These are phyloP conservation scores for Coemansia sp. DNA, from an alignment of 192 early-diverging fungal genomes.

Conservation along the genomic window DNA sequence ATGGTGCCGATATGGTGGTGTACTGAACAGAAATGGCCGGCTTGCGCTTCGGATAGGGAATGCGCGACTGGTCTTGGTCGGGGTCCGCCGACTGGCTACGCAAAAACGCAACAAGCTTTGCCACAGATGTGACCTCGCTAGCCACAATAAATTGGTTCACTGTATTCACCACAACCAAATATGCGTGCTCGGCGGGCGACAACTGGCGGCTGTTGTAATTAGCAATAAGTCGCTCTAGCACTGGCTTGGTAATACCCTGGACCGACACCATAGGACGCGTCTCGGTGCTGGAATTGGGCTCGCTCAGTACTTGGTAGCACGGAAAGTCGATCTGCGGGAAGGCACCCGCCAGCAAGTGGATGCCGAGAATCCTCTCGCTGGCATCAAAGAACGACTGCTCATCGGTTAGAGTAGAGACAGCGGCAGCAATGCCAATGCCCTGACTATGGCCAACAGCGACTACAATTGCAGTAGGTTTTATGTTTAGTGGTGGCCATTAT, in stretches of 20 bases:
- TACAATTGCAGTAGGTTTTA: slow-evolving; percentile 10
- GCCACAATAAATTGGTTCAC: slow-evolving; percentile 23
- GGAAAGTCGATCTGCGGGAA: slow-evolving; percentile 65
- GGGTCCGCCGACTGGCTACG: slow-evolving; percentile 9
- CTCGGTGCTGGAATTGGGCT: too few species aligned
- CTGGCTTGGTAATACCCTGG: slow-evolving; percentile 12
- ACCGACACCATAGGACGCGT: slow-evolving; percentile 19
- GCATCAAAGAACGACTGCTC: slow-evolving; percentile 76
- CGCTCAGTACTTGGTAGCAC: not conserved
- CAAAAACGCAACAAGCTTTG: slow-evolving; percentile 12
- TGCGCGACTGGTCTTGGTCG: slow-evolving; percentile 59
- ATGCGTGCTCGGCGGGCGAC: slow-evolving; percentile 2
- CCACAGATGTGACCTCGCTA: slow-evolving; percentile 1
- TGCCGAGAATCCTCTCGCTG: slow-evolving; percentile 73
- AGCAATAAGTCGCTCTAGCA: slow-evolving; percentile 3
- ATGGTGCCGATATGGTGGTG: slow-evolving; percentile 84
- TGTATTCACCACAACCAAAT: slow-evolving; percentile 28
- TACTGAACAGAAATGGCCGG: slow-evolving; percentile 78
- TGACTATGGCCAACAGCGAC: slow-evolving; percentile 81
- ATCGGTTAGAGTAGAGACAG: slow-evolving; percentile 74
- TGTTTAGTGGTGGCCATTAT: not conserved
- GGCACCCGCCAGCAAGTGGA: slow-evolving; percentile 83
- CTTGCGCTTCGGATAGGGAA: slow-evolving; percentile 80
- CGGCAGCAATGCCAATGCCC: slow-evolving; percentile 84
- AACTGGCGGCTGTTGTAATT: slow-evolving; percentile 15